Conservation (phyloP, 148 eudicot species). For the Spergularia bocconei region DNA sequence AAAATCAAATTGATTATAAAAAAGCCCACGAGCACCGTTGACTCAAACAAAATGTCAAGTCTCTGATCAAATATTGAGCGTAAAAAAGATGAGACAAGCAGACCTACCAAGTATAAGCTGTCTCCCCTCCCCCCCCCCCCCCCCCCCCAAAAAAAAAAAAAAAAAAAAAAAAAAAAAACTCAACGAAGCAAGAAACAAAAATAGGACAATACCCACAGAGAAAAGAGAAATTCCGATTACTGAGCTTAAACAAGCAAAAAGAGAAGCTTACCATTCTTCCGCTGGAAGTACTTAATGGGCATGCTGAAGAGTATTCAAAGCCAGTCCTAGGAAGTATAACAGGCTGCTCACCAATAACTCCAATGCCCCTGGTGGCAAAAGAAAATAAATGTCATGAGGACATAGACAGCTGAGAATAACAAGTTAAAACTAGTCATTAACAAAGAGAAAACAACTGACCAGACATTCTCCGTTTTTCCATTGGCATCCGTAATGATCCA, state of each 20-base stretch:
- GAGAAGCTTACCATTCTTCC: conserved; percentile 84
- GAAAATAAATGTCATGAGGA: conserved; percentile 11
- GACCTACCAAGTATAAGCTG: too few species aligned
- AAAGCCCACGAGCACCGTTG: neutral
- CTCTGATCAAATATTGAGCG: neutral
- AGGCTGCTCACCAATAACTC: conserved; percentile 97
- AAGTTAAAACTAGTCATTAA: neutral
- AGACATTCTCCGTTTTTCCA: conserved; percentile 75
- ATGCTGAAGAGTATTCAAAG: conserved; percentile 96
- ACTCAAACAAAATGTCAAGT: neutral
- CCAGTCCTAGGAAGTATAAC: conserved; percentile 92
- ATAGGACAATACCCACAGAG: neutral
- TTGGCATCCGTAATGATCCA: conserved; percentile 94
- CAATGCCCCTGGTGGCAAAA: conserved; percentile 63
- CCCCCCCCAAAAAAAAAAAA: too few species aligned
- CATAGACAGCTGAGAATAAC: neutral
- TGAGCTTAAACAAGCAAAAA: neutral
- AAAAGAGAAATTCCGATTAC: neutral
- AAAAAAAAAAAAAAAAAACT: too few species aligned
- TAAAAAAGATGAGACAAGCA: neutral
- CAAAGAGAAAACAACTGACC: conserved; percentile 42
- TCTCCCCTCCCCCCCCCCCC: too few species aligned
- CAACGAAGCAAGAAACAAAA: too few species aligned
- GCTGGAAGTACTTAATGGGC: conserved; percentile 80
- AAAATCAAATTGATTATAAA: neutral